Base-by-base conservation (phyloP, 176 grass and related monocot species). In the Poa annua region DNA sequence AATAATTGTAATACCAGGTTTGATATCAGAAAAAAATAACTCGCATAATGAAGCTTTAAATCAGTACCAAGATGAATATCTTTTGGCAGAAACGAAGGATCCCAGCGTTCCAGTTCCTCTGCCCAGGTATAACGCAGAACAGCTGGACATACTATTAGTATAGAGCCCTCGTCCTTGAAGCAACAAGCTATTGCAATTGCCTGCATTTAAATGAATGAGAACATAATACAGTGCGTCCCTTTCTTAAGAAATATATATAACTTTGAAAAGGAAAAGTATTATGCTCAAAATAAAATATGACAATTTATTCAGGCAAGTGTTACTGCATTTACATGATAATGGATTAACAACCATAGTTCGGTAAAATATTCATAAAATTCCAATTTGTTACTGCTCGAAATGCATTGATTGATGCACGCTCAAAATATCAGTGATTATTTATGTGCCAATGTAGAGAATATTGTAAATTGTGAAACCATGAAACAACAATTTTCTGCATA, bases 11-110 rank as follows among this genome's bases (percentile, higher is more conserved):
- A 65, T 9, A 68, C 38, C 19, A 63, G 42, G 22, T 73, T 86
- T 92, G 32, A 64, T 22, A 66, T 73, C 45, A 42, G 33, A 5
- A 50, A 50, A 76, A 76, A 74, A 36, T 54, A 73, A 62, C 56
- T 38, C 21, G 54, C 72, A 73, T 29, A 62, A 79, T 78, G 44
- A 44, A 39, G 3, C 33, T 76, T 16, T 80, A 61, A 76, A 80
- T 83, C 63, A 82, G 59, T 97, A 98, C 95, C 95, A 84, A 98
- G 85, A 91, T 98, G 95, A 68, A 98, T 95, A 87, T 98, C 95
- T 77, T 94, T 97, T 69, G 92, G 95, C 70, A 91, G 80, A 86
- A 97, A 89, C 59, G 90, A 94, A 71, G 95, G 95, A 88, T 94
- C 86, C 95, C 95, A 94, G 20, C 78, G 90, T 36, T 97, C 95